These are phyloP conservation scores for Chlorophyllum brunneum DNA, from an alignment of 768 basidiomycete genomes.

Conservation along the genomic window DNA sequence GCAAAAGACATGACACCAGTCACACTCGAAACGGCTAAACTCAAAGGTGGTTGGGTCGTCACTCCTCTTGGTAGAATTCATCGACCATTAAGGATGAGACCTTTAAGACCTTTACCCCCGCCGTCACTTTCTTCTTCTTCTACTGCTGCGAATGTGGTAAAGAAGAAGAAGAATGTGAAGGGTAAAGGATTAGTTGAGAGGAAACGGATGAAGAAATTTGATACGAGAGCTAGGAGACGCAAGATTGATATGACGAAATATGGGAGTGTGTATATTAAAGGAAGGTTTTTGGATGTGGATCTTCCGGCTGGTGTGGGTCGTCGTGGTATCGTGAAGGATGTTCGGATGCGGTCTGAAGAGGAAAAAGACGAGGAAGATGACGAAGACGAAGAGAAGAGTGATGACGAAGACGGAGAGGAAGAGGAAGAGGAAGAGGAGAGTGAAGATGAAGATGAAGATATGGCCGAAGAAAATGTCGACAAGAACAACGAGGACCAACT, in stretches of 20 bases:
- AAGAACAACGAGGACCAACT: neutral
- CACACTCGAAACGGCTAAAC: slow-evolving; percentile 51
- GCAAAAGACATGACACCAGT: slow-evolving; percentile 63
- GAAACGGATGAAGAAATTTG: slow-evolving; percentile 45
- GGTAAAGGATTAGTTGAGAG: slow-evolving; percentile 33
- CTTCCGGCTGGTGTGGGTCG: slow-evolving; percentile 19
- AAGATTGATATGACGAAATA: slow-evolving; percentile 74
- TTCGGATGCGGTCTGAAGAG: slow-evolving; percentile 14
- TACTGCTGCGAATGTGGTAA: slow-evolving; percentile 11
- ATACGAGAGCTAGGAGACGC: slow-evolving; percentile 52
- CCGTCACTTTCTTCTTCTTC: slow-evolving; percentile 12
- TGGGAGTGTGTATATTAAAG: slow-evolving; percentile 68
- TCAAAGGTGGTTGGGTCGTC: slow-evolving; percentile 62
- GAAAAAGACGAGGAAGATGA: slow-evolving; percentile 7
- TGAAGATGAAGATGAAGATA: slow-evolving; percentile 14
- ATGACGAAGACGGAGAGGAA: slow-evolving; percentile 16
- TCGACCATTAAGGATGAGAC: slow-evolving; percentile 67
- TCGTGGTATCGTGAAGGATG: slow-evolving; percentile 11
- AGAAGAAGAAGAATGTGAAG: slow-evolving; percentile 15
- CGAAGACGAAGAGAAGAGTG: neutral
- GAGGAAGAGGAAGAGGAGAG: slow-evolving; percentile 13
- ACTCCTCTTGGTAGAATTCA: slow-evolving; percentile 65
- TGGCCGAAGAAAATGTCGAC: neutral
- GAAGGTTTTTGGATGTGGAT: slow-evolving; percentile 55
- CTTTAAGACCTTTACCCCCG: slow-evolving; percentile 52